Conservation (phyloP, 2,329 filamentous ascomycete genomes). For the Aureobasidium melanogenum region DNA sequence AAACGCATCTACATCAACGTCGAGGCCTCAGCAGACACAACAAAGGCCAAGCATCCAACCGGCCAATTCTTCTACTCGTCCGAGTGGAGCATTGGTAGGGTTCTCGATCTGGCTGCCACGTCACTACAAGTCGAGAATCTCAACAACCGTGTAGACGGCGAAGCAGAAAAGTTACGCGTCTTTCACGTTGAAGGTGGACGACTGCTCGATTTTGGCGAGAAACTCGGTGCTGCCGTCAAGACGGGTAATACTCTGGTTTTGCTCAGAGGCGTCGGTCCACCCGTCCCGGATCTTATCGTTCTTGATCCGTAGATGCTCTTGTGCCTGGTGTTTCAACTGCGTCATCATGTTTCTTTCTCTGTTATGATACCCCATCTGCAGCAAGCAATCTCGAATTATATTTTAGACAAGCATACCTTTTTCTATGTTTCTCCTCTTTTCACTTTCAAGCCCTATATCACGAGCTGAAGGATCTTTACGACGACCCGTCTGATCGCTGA, state of each 20-base stretch:
- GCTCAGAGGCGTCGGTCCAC: conserved; percentile 73
- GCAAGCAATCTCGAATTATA: neutral
- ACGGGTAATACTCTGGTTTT: conserved; percentile 88
- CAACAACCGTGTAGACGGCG: conserved; percentile 67
- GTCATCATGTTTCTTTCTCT: neutral
- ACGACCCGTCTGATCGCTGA: neutral
- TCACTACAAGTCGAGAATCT: conserved; percentile 72
- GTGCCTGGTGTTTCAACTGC: neutral
- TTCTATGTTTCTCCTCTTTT: neutral
- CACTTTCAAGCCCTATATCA: neutral
- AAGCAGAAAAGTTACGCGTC: conserved; percentile 72
- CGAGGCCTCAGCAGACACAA: conserved; percentile 80
- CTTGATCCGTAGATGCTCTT: neutral
- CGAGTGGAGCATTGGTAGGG: conserved; percentile 83
- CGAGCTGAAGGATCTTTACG: too few relatives aligned
- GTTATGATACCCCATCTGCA: conserved; percentile 5
- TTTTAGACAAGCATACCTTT: neutral
- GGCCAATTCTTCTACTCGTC: conserved; percentile 42
- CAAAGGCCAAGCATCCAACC: conserved; percentile 70
- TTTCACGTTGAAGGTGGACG: conserved; percentile 90
- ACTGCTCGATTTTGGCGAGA: conserved; percentile 79
- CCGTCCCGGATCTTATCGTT: conserved; percentile 62
- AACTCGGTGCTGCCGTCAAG: conserved; percentile 62
- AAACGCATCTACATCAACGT: conserved; percentile 88
- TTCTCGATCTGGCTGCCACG: conserved; percentile 70